A percentile compares a stretch with the other conserved stretches of the same genome.
These are phyloP conservation scores for Rhododendron williamsianum DNA, from an alignment of 148 eudicot genomes.

Conservation along the genomic window DNA sequence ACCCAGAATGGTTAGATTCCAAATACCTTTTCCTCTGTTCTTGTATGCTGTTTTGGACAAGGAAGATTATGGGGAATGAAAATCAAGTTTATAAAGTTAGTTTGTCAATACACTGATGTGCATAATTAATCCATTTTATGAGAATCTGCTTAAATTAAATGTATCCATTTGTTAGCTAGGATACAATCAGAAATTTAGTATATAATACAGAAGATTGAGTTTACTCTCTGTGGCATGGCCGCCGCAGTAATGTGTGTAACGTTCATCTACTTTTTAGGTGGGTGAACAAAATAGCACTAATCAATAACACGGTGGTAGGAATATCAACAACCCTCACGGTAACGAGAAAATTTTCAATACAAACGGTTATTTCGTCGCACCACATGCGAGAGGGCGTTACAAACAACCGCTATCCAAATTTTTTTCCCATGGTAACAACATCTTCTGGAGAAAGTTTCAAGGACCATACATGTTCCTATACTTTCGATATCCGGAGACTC, in stretches of 20 bases:
- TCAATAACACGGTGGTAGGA: neutral
- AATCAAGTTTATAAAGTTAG: neutral
- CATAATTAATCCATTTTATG: neutral
- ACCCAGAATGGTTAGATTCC: neutral
- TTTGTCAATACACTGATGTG: neutral
- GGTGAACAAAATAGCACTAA: neutral
- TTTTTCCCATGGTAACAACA: neutral
- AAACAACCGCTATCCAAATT: too few species aligned
- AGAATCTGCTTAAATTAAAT: neutral
- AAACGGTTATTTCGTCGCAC: too few species aligned
- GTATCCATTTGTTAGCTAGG: neutral
- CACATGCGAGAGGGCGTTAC: too few species aligned
- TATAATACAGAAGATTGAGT: neutral
- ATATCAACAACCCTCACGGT: neutral
- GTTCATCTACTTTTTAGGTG: neutral
- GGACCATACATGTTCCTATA: constrained; percentile 11
- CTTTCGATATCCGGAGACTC: constrained; percentile 25
- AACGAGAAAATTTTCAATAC: neutral
- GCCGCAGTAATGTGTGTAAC: neutral
- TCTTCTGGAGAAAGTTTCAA: neutral
- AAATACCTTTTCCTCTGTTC: neutral
- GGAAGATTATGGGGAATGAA: neutral
- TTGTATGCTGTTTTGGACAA: neutral
- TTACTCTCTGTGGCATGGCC: too few species aligned
- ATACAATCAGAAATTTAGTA: neutral